These are phyloP conservation scores for Blastocystis sp. DNA, from an alignment of 352 stramenopile species.

Conservation along the genomic window DNA sequence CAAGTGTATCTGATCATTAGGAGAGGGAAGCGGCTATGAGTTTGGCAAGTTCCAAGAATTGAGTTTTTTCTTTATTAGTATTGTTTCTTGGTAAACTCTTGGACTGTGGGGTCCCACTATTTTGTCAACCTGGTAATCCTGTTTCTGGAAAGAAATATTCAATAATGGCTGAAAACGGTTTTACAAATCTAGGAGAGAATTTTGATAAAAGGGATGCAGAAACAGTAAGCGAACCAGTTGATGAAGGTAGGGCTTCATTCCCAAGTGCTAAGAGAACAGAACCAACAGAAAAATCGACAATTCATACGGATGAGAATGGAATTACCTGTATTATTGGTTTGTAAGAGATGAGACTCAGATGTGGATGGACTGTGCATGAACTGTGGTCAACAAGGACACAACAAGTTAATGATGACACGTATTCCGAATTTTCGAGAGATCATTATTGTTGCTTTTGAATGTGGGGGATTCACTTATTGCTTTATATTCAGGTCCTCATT, in stretches of 20 bases:
- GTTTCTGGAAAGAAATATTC: neutral
- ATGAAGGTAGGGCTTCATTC: neutral
- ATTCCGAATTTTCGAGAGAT: constrained; percentile 90
- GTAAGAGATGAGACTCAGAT: constrained; percentile 69
- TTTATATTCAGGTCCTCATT: constrained; percentile 72
- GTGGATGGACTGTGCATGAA: constrained; percentile 84
- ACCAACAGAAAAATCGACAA: neutral
- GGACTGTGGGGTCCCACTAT: neutral
- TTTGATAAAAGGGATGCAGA: neutral
- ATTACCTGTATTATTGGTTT: constrained; percentile 55
- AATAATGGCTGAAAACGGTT: constrained; percentile 38
- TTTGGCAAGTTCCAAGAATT: neutral
- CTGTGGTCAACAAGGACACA: constrained; percentile 81
- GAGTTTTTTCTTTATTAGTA: constrained; percentile 26
- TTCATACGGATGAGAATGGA: constrained; percentile 63
- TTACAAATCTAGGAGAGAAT: constrained; percentile 44
- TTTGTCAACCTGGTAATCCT: neutral
- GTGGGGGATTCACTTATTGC: constrained; percentile 68
- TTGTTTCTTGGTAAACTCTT: constrained; percentile 6
- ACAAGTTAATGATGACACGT: constrained; percentile 83
- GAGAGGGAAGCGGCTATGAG: constrained; percentile 20
- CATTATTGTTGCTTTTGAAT: constrained; percentile 87
- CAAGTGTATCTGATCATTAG: neutral
- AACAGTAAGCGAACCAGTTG: neutral
- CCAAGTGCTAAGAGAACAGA: neutral